Evolutionary conservation across 2,329 filamentous ascomycete species (phyloP), one percentile per base, ranked within the genome.

Genomic region (Bipolaris oryzae): DNA sequence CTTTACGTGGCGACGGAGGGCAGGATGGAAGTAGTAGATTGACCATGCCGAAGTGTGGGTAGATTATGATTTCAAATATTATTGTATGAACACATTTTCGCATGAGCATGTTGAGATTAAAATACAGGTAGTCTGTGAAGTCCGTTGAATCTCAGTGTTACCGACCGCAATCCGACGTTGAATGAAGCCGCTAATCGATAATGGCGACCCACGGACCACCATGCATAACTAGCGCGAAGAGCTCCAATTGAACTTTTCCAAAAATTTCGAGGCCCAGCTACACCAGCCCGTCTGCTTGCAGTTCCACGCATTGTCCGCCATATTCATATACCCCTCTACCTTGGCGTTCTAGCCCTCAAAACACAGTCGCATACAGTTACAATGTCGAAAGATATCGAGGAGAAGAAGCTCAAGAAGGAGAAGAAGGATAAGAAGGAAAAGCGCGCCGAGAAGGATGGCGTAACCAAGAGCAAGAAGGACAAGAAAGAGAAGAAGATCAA

Each of bases 401-500:
- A 76, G 63, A 76, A 76, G 69, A 77, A 73, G 66, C 55, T 73
- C 46, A 75, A 74, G 68, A 76, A 80, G 72, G 76, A 78, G 51
- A 80, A 79, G 74, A 84, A 78, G 61, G 79, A 79, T 65, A 84
- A 90, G 84, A 89, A 90, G 81, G 87, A 90, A 67, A 90, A 90
- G 85, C 85, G 78, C 60, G 66, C 74, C 28, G 75, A 77, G 60
- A 67, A 62, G 18, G 74, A 77, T 38, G 75, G 74, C 60, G 69
- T 76, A 15, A 68, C 71, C 54, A 77, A 77, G 73, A 74, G 73
- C 50, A 89, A 90, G 81, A 89, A 80, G 69, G 76, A 77, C 49
- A 80, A 79, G 74, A 84, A 84, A 73, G 81, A 84, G 41, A 90
- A 90, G 83, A 89, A 90, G 81, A 85, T 88, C 68, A 89, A 89